Percentiles rank a stretch among this genome's conserved stretches.
Evolutionary conservation across 83 land plant genomes (phyloP).

Genomic region (Picea abies): DNA sequence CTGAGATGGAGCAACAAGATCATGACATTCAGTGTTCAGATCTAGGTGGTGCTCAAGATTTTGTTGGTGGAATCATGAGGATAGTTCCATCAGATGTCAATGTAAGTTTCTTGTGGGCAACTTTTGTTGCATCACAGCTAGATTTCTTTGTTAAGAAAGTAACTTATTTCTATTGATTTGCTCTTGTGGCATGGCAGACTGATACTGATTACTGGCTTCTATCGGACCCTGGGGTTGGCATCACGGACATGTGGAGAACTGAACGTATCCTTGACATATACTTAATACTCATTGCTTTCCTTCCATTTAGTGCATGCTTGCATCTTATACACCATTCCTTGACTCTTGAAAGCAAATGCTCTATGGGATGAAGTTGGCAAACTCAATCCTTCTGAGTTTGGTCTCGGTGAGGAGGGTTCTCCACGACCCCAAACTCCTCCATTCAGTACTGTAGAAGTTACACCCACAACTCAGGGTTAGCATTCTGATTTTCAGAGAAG

Average conservation of each 20-base stretch:
- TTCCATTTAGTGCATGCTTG: neutral
- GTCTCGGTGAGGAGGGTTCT: constrained; percentile 12
- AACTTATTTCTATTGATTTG: neutral
- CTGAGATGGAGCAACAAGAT: constrained; percentile 23
- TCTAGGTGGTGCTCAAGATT: constrained; percentile 48
- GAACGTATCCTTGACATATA: constrained; percentile 66
- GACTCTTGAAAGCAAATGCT: constrained; percentile 5
- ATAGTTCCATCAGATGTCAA: constrained; percentile 78
- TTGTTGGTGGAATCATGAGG: constrained; percentile 72
- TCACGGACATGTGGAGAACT: constrained; percentile 83
- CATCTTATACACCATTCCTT: neutral
- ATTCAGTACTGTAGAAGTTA: neutral
- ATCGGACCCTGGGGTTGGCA: constrained; percentile 75
- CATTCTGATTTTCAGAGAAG: neutral
- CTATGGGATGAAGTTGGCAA: constrained; percentile 9
- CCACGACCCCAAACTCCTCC: constrained; percentile 18
- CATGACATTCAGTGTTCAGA: constrained; percentile 31
- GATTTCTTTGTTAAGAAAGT: neutral
- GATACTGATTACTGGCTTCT: constrained; percentile 86
- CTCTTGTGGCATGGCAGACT: constrained; percentile 32
- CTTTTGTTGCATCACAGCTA: neutral
- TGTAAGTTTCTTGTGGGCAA: constrained; percentile 48
- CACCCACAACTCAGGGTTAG: neutral
- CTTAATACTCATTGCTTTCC: neutral
- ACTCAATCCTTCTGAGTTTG: constrained; percentile 11